Conservation (phyloP, 139 green algal species). For the Picochlorum sp. region DNA sequence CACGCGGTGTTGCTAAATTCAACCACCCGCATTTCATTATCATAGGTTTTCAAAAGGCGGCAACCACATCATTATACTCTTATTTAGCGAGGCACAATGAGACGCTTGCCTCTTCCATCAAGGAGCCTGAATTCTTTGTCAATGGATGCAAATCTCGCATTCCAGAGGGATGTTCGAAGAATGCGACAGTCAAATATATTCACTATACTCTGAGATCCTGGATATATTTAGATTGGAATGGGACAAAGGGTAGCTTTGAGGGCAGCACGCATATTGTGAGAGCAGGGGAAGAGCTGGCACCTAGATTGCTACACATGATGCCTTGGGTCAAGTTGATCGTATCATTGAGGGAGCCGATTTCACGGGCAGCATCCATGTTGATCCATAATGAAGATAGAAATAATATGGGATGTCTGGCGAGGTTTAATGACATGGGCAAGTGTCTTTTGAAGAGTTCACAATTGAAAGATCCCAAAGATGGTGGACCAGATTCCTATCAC, state of each 20-base stretch:
- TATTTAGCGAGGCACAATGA: neutral
- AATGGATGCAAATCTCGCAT: constrained; percentile 3
- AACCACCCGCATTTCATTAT: constrained; percentile 10
- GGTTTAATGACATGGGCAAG: neutral
- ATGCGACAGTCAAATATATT: constrained; percentile 6
- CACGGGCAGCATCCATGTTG: constrained; percentile 22
- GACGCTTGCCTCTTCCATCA: neutral
- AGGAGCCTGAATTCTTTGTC: constrained; percentile 15
- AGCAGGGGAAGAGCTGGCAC: constrained; percentile 8
- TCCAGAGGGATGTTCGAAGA: neutral
- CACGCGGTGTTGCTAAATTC: constrained; percentile 4
- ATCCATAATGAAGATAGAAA: constrained; percentile 20
- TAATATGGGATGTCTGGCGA: neutral
- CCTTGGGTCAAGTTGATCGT: constrained; percentile 25
- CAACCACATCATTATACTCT: constrained; percentile 4
- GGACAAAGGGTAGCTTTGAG: constrained; percentile 7
- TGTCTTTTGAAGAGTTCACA: constrained; percentile 6
- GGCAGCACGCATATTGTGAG: constrained; percentile 12
- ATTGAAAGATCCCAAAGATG: neutral
- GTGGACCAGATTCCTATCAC: constrained; percentile 3
- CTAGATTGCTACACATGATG: constrained; percentile 7
- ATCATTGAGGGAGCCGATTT: constrained; percentile 21
- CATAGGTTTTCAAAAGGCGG: constrained; percentile 12
- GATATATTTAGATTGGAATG: neutral
- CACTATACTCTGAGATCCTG: neutral